These are phyloP conservation scores for Tillandsia fasciculata DNA, from an alignment of 176 grass and related monocot genomes.

Conservation along the genomic window DNA sequence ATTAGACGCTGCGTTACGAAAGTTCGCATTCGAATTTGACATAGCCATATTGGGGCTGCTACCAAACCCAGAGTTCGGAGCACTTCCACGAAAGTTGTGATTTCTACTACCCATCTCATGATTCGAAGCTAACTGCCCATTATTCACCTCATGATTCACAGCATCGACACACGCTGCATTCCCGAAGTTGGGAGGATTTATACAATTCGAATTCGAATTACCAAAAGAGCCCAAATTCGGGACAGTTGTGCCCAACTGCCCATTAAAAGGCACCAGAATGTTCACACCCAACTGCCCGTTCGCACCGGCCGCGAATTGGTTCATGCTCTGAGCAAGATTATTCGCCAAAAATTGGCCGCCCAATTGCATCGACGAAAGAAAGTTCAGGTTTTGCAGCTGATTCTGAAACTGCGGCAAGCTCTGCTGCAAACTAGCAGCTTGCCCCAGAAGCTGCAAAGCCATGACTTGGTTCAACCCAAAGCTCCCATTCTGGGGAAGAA, in stretches of 20 bases:
- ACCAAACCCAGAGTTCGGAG: not conserved
- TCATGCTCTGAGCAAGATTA: constrained; percentile 25
- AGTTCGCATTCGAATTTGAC: not conserved
- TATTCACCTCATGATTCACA: too few relatives aligned
- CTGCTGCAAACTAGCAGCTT: constrained; percentile 11
- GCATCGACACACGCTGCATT: too few relatives aligned
- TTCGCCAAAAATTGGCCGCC: constrained; percentile 19
- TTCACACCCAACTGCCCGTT: constrained; percentile 5
- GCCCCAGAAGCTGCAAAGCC: constrained; percentile 21
- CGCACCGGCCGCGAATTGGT: not conserved
- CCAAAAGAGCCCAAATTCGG: not conserved
- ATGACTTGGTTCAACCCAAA: constrained; percentile 17
- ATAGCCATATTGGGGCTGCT: not conserved
- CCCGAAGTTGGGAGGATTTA: not conserved
- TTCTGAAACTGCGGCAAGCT: constrained; percentile 1
- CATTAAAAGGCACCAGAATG: constrained; percentile 7
- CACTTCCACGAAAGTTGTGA: not conserved
- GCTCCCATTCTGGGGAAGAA: constrained; percentile 5
- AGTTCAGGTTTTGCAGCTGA: constrained; percentile 30
- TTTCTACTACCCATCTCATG: too few relatives aligned
- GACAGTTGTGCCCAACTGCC: not conserved
- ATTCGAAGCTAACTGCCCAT: too few relatives aligned
- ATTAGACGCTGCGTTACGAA: not conserved
- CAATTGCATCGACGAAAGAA: constrained; percentile 4
- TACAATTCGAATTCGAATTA: constrained; percentile 14